Base-by-base conservation (phyloP, 2,329 filamentous ascomycete species). In the Colletotrichum falcatum region DNA sequence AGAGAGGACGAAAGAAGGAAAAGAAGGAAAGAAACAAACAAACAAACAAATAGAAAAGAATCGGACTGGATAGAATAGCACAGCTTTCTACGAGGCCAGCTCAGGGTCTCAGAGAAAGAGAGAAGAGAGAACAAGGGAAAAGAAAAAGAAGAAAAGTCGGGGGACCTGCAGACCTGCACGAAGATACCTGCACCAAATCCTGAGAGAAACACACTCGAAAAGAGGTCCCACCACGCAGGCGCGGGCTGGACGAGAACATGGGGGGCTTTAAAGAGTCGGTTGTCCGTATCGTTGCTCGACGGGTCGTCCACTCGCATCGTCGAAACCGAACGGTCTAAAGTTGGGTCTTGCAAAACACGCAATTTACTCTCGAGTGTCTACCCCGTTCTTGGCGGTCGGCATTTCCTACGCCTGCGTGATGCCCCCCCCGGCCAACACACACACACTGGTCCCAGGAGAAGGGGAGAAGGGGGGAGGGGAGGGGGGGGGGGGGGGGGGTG, bases 11-110 rank as follows among this genome's bases (percentile, higher is more conserved):
- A 20, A 33, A 53, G 16, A 20, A 33, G n/a, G 3, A n/a, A 33
- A 7, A n/a, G 2, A n/a, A 39, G 6, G n/a, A 44, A 6, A 20
- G 7, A 18, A 5, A 39, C 5, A 18, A 8, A 33, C 3, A n/a
- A 2, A n/a, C 30, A n/a, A 44, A 44, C 4, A 20, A 7, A 6
- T 2, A 39, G 3, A 18, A 18, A 26, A 26, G 11, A 23, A 39
- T 44, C 9, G 26, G 37, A 62, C 39, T 16, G 37, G 48, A 56
- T n/a, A 37, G 64, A 70, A 70, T 70, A 67, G 67, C 67, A 42
- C 67, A 70, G 67, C 67, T 70, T 63, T 67, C 64, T 42, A 37
- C 67, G 67, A 70, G 67, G 58, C 67, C 67, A 70, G 67, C 67
- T 70, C 67, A 67, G n/a, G 56, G 62, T 70, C 67, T 61, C 67